A percentile compares a stretch with the other conserved stretches of the same genome.
Evolutionary conservation across 2,329 filamentous ascomycete genomes (phyloP).

Genomic region (Arthrobotrys pseudoclavata): DNA sequence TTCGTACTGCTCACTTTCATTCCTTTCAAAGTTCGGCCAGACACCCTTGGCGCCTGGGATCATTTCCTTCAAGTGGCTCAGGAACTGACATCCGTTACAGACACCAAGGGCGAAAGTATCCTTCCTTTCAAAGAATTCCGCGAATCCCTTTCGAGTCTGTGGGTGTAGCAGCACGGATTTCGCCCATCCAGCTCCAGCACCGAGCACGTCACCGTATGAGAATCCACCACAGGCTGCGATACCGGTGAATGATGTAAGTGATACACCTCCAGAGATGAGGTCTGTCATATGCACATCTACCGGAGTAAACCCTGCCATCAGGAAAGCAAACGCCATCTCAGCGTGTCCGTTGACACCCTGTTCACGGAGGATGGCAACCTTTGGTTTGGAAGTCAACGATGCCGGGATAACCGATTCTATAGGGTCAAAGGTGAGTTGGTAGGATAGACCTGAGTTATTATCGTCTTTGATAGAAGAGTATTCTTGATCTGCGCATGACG

Average conservation of each 20-base stretch:
- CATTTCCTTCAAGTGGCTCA: conserved; percentile 83
- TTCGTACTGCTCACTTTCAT: conserved; percentile 90
- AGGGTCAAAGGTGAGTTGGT: conserved; percentile 81
- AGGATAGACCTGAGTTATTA: conserved; percentile 84
- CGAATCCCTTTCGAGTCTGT: conserved; percentile 81
- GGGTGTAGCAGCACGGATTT: conserved; percentile 90
- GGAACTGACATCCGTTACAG: conserved; percentile 97
- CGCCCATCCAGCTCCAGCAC: conserved; percentile 96
- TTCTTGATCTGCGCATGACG: conserved; percentile 86
- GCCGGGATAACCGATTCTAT: conserved; percentile 68
- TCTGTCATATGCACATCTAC: conserved; percentile 98
- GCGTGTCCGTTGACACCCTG: conserved; percentile 95
- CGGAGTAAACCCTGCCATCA: conserved; percentile 87
- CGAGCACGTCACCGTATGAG: conserved; percentile 91
- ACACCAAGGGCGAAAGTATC: conserved; percentile 95
- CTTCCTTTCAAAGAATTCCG: conserved; percentile 78
- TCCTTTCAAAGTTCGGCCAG: conserved; percentile 90
- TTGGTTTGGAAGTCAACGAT: conserved; percentile 74
- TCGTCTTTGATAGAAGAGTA: conserved; percentile 80
- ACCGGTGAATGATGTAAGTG: conserved; percentile 85
- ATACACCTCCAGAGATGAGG: conserved; percentile 81
- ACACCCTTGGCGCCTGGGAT: conserved; percentile 82
- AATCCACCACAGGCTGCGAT: conserved; percentile 97
- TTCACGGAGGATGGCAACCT: conserved; percentile 92
- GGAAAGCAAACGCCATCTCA: conserved; percentile 99